These are phyloP conservation scores for Ustilago trichophora DNA, from an alignment of 1,284 basidiomycete species.

Conservation along the genomic window DNA sequence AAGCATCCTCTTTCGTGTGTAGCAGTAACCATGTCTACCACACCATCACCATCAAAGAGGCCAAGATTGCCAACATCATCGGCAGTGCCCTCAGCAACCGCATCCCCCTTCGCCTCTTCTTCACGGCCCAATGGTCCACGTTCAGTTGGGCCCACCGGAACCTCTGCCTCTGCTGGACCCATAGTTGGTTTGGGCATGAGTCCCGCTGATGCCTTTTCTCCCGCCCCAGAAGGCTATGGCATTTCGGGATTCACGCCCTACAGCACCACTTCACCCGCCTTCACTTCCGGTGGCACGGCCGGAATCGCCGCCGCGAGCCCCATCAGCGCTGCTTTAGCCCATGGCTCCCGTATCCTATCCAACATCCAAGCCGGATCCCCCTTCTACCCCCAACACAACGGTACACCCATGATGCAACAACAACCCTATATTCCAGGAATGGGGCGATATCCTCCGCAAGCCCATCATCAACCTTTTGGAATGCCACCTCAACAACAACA, in stretches of 20 bases:
- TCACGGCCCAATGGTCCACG: slow-evolving; percentile 6
- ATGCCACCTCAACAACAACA: not conserved
- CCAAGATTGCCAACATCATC: slow-evolving; percentile 22
- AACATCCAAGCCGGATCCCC: slow-evolving; percentile 22
- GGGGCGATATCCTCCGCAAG: not conserved
- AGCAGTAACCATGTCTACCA: slow-evolving; percentile 11
- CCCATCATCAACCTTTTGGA: too few species aligned
- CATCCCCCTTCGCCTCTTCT: slow-evolving; percentile 20
- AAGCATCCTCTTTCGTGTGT: not conserved
- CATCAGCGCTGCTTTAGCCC: slow-evolving; percentile 26
- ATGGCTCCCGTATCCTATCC: slow-evolving; percentile 20
- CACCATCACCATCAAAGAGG: slow-evolving; percentile 39
- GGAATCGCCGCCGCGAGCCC: slow-evolving; percentile 20
- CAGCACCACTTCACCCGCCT: slow-evolving; percentile 33
- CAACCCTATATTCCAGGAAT: too few species aligned
- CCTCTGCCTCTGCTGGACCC: too few species aligned
- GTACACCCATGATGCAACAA: not conserved
- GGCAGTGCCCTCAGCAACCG: slow-evolving; percentile 12
- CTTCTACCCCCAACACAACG: not conserved
- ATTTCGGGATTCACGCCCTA: slow-evolving; percentile 25
- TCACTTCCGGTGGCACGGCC: not conserved
- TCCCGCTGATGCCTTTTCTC: slow-evolving; percentile 25
- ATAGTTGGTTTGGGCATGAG: slow-evolving; percentile 20
- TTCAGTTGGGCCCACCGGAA: slow-evolving; percentile 20
- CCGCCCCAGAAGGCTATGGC: slow-evolving; percentile 3